phyloP scores from a whole-genome alignment of 202 grass and related monocot genomes.

The Bolboschoenoplectus hybrid region DNA sequence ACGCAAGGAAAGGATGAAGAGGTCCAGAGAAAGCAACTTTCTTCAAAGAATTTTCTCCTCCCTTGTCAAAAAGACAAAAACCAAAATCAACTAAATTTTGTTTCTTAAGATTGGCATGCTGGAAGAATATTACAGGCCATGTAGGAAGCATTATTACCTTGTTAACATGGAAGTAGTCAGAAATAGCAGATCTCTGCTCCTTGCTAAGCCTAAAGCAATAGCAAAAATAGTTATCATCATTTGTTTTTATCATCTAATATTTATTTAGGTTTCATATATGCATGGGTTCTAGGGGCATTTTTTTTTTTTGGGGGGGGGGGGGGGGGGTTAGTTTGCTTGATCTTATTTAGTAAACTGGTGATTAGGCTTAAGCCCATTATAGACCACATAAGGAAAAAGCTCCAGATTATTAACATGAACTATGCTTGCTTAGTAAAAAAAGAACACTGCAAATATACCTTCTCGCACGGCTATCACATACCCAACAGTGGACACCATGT shows the following conservation, averaged over 20 bases:
- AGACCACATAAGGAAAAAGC: neutral
- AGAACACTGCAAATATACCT: constrained; percentile 49
- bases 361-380: neutral
- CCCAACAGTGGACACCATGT: constrained; percentile 92
- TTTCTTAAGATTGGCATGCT: neutral
- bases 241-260: constrained; percentile 4
- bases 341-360: constrained; percentile 18
- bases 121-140: neutral
- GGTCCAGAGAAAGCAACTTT: constrained; percentile 77
- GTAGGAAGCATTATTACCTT: constrained; percentile 55
- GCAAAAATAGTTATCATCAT: neutral
- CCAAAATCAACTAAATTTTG: constrained; percentile 21
- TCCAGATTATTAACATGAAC: neutral
- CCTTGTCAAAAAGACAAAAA: constrained; percentile 44
- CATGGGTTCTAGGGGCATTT: neutral
- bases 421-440: constrained; percentile 18
- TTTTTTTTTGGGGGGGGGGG: neutral
- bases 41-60: constrained; percentile 74
- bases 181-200: constrained; percentile 76
- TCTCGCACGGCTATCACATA: constrained; percentile 90
- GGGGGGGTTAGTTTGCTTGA: neutral
- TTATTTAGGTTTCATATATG: neutral
- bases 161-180: constrained; percentile 77
- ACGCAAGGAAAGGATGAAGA: constrained; percentile 89
- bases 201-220: constrained; percentile 56